These are phyloP conservation scores for Xylaria telfairii DNA, from an alignment of 495 filamentous ascomycete genomes.

Conservation along the genomic window DNA sequence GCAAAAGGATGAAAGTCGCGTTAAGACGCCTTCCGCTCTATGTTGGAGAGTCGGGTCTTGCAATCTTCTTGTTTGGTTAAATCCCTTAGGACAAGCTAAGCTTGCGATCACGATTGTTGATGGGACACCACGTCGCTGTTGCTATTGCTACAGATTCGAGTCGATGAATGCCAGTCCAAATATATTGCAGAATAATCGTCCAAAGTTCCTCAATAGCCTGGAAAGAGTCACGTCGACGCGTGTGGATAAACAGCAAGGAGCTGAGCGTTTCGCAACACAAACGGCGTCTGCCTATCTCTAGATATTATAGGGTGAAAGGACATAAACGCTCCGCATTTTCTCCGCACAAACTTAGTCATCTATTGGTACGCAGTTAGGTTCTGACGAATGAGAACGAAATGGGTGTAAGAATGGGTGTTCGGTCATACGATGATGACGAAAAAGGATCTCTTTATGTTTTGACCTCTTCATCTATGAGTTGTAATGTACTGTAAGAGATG, in stretches of 20 bases:
- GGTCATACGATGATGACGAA: neutral
- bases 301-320: neutral
- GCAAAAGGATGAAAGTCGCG: too few species aligned
- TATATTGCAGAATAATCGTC: neutral
- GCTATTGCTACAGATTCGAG: neutral
- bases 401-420: neutral
- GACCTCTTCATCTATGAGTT: too few species aligned
- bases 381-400: neutral
- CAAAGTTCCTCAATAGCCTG: neutral
- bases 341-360: neutral
- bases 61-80: neutral
- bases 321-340: conserved; percentile 1
- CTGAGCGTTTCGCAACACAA: neutral
- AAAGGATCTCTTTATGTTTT: neutral
- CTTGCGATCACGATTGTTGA: neutral
- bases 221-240: neutral
- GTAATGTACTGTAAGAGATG: neutral
- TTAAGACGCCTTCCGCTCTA: neutral
- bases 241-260: neutral
- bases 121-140: neutral
- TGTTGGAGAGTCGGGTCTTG: neutral
- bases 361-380: neutral
- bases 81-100: neutral
- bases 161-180: neutral
- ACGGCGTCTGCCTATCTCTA: neutral